A percentile compares a stretch with the other conserved stretches of the same genome.
Conservation (phyloP, 805 yeast genomes). For the Wickerhamiella cacticola region DNA sequence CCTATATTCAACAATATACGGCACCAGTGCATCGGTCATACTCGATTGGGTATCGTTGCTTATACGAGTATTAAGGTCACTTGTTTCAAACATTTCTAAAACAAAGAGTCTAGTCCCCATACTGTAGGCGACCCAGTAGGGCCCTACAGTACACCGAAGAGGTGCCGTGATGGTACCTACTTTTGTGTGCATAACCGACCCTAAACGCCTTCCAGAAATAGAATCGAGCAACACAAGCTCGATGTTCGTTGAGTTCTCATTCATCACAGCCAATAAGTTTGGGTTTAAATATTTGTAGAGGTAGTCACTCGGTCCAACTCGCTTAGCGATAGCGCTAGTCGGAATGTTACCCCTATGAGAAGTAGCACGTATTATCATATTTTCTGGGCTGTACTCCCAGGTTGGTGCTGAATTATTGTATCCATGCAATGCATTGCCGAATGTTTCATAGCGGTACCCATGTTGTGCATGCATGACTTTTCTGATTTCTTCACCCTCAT, state of each 20-base stretch:
- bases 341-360: not conserved
- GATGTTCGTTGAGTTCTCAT: not conserved
- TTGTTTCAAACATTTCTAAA: not conserved
- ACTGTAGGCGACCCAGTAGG: constrained; percentile 4
- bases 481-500: not conserved
- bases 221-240: constrained; percentile 1
- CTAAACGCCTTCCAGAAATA: constrained; percentile 1
- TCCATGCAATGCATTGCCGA: not conserved
- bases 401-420: not conserved
- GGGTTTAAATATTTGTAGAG: constrained; percentile 10
- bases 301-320: not conserved
- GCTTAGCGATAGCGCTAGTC: not conserved
- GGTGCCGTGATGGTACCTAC: not conserved
- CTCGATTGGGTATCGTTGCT: not conserved
- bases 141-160: not conserved
- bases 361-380: not conserved
- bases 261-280: not conserved
- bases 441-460: constrained; percentile 2
- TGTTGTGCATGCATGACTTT: not conserved
- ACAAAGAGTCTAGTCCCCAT: not conserved
- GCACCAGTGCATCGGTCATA: not conserved
- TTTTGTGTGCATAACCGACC: not conserved
- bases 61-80: not conserved
- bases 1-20: not conserved
- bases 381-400: not conserved